Base-by-base conservation (phyloP, 257 asterid genomes). In the Parsonsia alboflavescens region DNA sequence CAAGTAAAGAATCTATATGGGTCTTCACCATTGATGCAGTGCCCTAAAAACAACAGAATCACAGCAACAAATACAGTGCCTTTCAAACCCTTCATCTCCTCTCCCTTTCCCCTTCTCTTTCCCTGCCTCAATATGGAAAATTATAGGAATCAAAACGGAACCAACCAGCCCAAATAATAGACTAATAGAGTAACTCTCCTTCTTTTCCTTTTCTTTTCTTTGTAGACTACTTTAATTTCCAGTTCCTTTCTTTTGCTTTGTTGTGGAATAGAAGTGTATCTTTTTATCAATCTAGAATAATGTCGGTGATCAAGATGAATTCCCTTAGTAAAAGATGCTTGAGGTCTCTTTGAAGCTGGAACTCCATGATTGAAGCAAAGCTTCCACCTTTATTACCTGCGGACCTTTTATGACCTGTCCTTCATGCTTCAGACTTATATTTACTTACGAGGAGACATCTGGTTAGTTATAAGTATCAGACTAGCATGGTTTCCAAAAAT, bases 1-100 rank as follows among this genome's bases (percentile, higher is more conserved):
- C 84, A 80, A 21, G 80, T 80, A 71, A 75, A 80, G 54, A 57
- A 67, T 53, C 78, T 76, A 63, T 80, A 80, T 10, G 84, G 78
- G 49, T 80, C 84, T 76, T 80, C 84, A 36, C 73, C 63, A 21
- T 9, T 41, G 28, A 22, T 62, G 46, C 6, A 67, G 8, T 73
- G 64, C 61, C 41, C 64, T 3, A 24, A 28, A 10, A 73, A 28
- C 61, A 73, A 3, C 9, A 65, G 30, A 50, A 74, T 21, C 19
- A 36, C 77, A 41, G 13, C 74, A 46, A 21, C 64, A 48, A 59
- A 58, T 17, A 16, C 42, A 49, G 13, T 7, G 24, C 28, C 7
- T 66, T 41, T 10, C 10, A 28, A 49, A 2, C 11, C 73, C 70
- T 45, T 58, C 71, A 76, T 69, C 63, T 30, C 59, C 75, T 9